These are phyloP conservation scores for Agaricus sinodeliciosus DNA, from an alignment of 768 basidiomycete genomes.

Conservation along the genomic window DNA sequence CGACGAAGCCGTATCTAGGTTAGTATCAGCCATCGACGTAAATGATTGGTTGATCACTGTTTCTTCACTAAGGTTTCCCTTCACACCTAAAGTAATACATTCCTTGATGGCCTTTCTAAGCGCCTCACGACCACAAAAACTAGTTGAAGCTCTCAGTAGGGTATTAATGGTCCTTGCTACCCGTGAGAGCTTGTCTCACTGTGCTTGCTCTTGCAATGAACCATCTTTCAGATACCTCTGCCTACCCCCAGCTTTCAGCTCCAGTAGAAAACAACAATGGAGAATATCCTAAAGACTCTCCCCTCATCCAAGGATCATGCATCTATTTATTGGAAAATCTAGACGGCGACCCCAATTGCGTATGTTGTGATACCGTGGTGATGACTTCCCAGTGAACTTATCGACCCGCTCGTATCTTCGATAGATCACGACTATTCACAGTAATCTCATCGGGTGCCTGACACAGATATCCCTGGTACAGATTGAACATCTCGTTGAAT, in stretches of 20 bases:
- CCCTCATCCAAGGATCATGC: conserved; percentile 44
- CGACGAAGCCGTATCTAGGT: conserved; percentile 36
- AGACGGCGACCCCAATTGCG: conserved; percentile 32
- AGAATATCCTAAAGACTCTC: conserved; percentile 21
- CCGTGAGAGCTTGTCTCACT: conserved; percentile 30
- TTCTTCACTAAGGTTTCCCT: conserved; percentile 25
- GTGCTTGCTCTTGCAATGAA: not conserved
- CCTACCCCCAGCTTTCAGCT: conserved; percentile 37
- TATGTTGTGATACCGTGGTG: conserved; percentile 15
- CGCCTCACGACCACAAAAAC: conserved; percentile 41
- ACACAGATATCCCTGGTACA: conserved; percentile 33
- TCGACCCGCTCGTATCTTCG: conserved; percentile 9
- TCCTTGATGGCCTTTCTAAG: conserved; percentile 44
- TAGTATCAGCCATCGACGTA: not conserved
- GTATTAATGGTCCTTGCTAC: conserved; percentile 49
- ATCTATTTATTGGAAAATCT: conserved; percentile 37
- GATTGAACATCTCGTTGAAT: conserved; percentile 30
- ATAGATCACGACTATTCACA: conserved; percentile 19
- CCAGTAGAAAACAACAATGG: conserved; percentile 11
- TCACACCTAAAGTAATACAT: conserved; percentile 30
- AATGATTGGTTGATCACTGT: not conserved
- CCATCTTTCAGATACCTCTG: conserved; percentile 28
- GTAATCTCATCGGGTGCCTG: conserved; percentile 32
- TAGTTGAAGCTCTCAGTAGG: conserved; percentile 42
- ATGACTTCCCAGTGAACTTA: not conserved